Conservation (phyloP, 495 filamentous ascomycete genomes). For the Aspergillus steynii region DNA sequence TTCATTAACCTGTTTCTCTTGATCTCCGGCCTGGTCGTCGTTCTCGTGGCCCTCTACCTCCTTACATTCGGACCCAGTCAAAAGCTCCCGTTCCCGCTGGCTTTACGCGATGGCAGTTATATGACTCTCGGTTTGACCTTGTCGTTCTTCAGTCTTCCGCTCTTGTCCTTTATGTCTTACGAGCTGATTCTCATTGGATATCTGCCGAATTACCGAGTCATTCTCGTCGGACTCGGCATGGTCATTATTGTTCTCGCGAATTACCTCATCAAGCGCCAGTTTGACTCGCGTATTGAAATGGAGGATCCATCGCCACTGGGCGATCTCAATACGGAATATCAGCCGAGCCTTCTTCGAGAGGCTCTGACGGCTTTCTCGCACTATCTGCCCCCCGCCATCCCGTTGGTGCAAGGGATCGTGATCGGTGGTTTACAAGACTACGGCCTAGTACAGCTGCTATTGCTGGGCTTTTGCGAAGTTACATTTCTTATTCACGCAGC, state of each 20-base stretch:
- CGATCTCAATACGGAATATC: neutral
- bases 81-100: neutral
- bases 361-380: neutral
- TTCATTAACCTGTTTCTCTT: constrained; percentile 5
- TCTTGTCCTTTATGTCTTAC: constrained; percentile 1
- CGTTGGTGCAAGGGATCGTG: constrained; percentile 2
- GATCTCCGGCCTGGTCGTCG: neutral
- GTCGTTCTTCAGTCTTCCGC: constrained; percentile 1
- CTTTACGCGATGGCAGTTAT: neutral
- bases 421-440: constrained; percentile 9
- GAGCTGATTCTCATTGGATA: constrained; percentile 5
- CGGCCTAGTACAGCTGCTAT: neutral
- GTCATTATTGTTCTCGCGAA: neutral
- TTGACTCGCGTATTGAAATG: neutral
- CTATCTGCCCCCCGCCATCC: neutral
- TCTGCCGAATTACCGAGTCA: constrained; percentile 2
- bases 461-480: neutral
- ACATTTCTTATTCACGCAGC: neutral
- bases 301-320: neutral
- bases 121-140: neutral
- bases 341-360: neutral
- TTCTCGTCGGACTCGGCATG: neutral
- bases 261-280: neutral
- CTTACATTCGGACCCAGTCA: neutral
- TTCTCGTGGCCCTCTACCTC: neutral